Conservation (phyloP, 2,329 filamentous ascomycete species). For the Colletotrichum eremochloae region DNA sequence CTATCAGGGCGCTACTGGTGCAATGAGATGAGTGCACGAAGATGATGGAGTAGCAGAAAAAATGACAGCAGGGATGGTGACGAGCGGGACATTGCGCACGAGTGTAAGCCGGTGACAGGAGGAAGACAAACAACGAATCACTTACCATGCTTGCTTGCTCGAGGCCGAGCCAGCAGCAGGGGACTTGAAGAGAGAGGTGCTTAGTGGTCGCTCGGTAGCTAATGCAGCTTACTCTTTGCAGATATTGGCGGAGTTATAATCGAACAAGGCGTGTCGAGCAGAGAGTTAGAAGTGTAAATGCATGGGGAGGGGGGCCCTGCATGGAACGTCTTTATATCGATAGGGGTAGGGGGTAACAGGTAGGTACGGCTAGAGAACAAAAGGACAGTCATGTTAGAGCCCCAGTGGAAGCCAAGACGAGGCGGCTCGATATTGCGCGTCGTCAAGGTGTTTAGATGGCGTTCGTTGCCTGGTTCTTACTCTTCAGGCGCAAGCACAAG, state of each 20-base stretch:
- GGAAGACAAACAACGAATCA: background rate
- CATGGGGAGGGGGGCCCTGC: slow-evolving; percentile 4
- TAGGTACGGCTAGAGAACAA: background rate
- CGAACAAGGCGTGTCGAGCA: background rate
- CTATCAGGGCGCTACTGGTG: background rate
- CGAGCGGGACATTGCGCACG: slow-evolving; percentile 12
- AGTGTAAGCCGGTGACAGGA: background rate
- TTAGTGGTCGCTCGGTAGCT: background rate
- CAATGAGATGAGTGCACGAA: background rate
- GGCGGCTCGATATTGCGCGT: slow-evolving; percentile 23
- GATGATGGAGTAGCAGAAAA: background rate
- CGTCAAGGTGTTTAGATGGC: background rate
- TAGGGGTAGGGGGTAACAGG: background rate
- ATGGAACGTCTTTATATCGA: slow-evolving; percentile 29
- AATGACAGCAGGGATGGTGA: background rate
- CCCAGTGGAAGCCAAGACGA: slow-evolving; percentile 28
- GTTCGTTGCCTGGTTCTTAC: slow-evolving; percentile 12
- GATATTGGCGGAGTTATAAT: background rate
- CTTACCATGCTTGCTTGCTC: slow-evolving; percentile 38
- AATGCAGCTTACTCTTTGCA: slow-evolving; percentile 25
- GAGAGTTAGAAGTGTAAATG: background rate
- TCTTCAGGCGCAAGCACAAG: slow-evolving; percentile 9
- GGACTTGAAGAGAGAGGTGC: background rate
- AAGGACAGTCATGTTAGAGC: background rate
- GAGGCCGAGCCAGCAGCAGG: slow-evolving; percentile 33